Evolutionary conservation across 306 rosid species (phyloP), one percentile per base, ranked within the genome.

Genomic region (Cicer bijugum): DNA sequence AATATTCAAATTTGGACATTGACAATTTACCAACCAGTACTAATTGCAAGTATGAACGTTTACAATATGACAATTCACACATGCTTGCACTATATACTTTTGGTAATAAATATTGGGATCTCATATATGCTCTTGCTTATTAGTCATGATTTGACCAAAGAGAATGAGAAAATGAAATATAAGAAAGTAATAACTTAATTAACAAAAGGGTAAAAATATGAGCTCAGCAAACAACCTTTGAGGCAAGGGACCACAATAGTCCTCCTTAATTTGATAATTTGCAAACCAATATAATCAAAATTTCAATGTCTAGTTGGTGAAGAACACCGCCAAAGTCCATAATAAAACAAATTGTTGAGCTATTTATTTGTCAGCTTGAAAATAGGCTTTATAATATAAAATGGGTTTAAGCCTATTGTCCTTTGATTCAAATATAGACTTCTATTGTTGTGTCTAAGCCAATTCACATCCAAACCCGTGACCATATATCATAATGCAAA

Each of bases 281-380:
- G 76, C 81, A 78, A 72, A 75, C 59, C 72, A 65, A 71, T 50
- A 12, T 28, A 58, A 69, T 50, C 33, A 69, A 76, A 86, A 81
- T 69, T 88, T 90, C 96, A 90, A 87, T 60, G 78, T 69, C 86
- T 80, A 83, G 97, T 89, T 89, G 98, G 93, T 89, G 86, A 87
- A 82, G 87, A 76, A 83, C 69, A 68, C 19, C 86, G 35, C 68
- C 66, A 89, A 88, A 93, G 96, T 90, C 97, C 87, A 58, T 88
- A 88, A 86, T 81, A 83, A 65, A 81, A 85, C 87, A 84, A 85
- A 77, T 67, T 68, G 79, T 82, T 65, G 75, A 42, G 38, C 58
- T 59, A 82, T 82, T 72, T 76, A 84, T 85, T 78, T 85, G 79
- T 83, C 93, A 85, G 81, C 86, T 71, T 72, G 80, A 77, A 77